A percentile compares a stretch with the other conserved stretches of the same genome.
Conservation (phyloP, 2,329 filamentous ascomycete genomes). For the Botrytis paeoniae region DNA sequence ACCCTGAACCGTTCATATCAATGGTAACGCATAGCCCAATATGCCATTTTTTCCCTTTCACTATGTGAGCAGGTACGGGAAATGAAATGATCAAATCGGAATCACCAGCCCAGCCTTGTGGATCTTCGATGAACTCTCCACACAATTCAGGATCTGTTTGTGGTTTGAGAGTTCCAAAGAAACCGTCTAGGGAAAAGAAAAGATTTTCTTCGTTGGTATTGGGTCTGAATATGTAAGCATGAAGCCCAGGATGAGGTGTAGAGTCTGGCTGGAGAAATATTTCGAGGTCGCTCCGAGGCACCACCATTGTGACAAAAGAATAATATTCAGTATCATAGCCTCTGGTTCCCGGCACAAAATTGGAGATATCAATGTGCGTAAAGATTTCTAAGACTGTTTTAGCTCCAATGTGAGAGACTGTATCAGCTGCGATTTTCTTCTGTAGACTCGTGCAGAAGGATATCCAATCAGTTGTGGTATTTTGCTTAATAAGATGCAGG, state of each 20-base stretch:
- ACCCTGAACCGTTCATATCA: background rate
- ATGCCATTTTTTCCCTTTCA: background rate
- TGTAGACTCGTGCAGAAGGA: background rate
- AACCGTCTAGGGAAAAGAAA: background rate
- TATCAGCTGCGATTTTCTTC: background rate
- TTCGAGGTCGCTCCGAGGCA: background rate
- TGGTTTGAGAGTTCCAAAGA: constrained; percentile 5
- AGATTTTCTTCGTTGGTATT: background rate
- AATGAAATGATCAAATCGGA: background rate
- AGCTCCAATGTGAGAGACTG: background rate
- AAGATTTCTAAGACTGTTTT: background rate
- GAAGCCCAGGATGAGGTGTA: background rate
- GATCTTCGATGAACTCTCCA: background rate
- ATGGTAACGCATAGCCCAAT: background rate
- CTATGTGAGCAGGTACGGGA: background rate
- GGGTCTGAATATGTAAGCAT: background rate
- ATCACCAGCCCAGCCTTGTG: background rate
- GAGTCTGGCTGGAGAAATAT: background rate
- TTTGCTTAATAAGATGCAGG: background rate
- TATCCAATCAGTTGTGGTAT: background rate
- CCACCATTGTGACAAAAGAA: background rate
- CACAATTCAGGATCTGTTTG: background rate
- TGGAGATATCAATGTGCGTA: background rate
- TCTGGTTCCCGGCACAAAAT: background rate
- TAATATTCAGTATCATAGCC: background rate